phyloP scores from a whole-genome alignment of 768 basidiomycete species.

The Panus rudis region DNA sequence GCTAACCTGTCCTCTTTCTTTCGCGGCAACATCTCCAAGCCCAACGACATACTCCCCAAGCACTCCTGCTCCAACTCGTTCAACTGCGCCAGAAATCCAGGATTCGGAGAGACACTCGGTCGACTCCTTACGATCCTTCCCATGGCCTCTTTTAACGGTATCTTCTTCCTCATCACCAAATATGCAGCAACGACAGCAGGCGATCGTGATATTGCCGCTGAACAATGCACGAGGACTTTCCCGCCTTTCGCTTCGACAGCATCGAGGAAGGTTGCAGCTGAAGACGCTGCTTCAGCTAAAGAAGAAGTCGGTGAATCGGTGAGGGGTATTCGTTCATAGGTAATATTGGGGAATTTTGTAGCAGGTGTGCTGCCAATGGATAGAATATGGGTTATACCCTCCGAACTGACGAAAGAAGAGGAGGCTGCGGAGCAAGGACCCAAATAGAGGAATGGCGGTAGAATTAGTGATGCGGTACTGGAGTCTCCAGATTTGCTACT shows the following conservation, averaged over 20 bases:
- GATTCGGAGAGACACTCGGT: slow-evolving; percentile 33
- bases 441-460: slow-evolving; percentile 27
- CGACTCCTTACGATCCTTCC: slow-evolving; percentile 27
- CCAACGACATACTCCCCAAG: slow-evolving; percentile 23
- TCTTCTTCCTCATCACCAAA: slow-evolving; percentile 29
- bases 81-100: slow-evolving; percentile 37
- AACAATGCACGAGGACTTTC: slow-evolving; percentile 38
- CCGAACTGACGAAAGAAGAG: slow-evolving; percentile 27
- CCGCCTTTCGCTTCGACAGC: slow-evolving; percentile 17
- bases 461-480: not conserved
- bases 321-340: slow-evolving; percentile 33
- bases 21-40: slow-evolving; percentile 30
- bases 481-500: too few relatives aligned
- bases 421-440: slow-evolving; percentile 36
- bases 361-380: slow-evolving; percentile 33
- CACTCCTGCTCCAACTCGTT: slow-evolving; percentile 23
- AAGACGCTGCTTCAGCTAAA: slow-evolving; percentile 21
- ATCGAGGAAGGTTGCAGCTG: slow-evolving; percentile 27
- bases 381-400: slow-evolving; percentile 33
- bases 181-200: slow-evolving; percentile 36
- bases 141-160: slow-evolving; percentile 33
- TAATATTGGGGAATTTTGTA: slow-evolving; percentile 22
- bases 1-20: slow-evolving; percentile 28
- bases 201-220: slow-evolving; percentile 39
- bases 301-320: slow-evolving; percentile 27